phyloP scores from a whole-genome alignment of 129 eudicot species.

The Artemisia tridentata region DNA sequence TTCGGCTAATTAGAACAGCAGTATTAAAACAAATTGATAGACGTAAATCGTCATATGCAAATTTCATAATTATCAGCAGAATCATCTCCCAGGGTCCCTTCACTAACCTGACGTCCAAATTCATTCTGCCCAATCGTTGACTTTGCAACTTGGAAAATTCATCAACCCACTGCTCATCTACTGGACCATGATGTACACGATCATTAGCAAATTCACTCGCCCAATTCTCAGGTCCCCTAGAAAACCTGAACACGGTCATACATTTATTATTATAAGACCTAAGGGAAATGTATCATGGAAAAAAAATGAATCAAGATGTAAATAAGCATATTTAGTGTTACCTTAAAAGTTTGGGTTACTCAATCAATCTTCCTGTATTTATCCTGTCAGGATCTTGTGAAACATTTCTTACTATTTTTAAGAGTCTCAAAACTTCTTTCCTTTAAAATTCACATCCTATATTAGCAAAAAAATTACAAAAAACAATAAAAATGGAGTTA shows the following conservation, averaged over 20 bases:
- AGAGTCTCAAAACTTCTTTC: too few relatives aligned
- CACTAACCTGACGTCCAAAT: slow-evolving; percentile 85
- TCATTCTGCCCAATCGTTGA: slow-evolving; percentile 95
- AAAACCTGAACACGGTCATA: slow-evolving; percentile 45
- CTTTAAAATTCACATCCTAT: too few relatives aligned
- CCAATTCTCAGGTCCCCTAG: slow-evolving; percentile 77
- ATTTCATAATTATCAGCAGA: slow-evolving; percentile 79
- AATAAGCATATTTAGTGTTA: too few relatives aligned
- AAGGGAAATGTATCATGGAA: neutral
- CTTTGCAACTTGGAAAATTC: slow-evolving; percentile 92
- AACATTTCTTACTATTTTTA: too few relatives aligned
- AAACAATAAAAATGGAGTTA: too few relatives aligned
- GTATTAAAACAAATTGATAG: neutral
- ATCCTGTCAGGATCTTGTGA: too few relatives aligned
- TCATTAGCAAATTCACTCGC: slow-evolving; percentile 70
- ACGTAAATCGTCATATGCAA: slow-evolving; percentile 98
- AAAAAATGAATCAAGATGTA: neutral
- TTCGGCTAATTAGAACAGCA: too few relatives aligned
- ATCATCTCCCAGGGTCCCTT: slow-evolving; percentile 64
- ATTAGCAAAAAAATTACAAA: too few relatives aligned
- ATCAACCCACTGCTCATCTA: slow-evolving; percentile 79
- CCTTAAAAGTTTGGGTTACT: too few relatives aligned
- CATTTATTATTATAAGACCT: slow-evolving; percentile 10
- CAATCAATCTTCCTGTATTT: too few relatives aligned
- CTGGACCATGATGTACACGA: slow-evolving; percentile 56